Percentiles rank a stretch among this genome's conserved stretches.
phyloP scores from a whole-genome alignment of 805 yeast genomes.

The Starmerella floricola region DNA sequence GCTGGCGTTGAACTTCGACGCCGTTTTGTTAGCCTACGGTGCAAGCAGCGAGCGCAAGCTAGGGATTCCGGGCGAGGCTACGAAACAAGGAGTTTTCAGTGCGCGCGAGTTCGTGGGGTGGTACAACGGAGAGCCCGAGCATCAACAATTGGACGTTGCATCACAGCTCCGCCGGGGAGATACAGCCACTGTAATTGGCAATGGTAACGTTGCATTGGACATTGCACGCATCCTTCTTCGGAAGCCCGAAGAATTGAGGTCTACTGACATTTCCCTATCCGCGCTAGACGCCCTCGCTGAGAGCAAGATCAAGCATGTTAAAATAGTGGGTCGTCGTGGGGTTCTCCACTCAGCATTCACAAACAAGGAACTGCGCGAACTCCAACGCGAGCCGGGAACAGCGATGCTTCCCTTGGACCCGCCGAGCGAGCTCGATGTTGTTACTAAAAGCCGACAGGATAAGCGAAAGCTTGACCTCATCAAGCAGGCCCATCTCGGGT shows the following conservation, averaged over 20 bases:
- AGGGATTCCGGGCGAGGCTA: conserved; percentile 46
- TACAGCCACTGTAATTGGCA: conserved; percentile 76
- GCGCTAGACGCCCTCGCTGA: conserved; percentile 45
- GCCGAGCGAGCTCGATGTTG: conserved; percentile 1
- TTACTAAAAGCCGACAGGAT: conserved; percentile 12
- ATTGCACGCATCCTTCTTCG: conserved; percentile 68
- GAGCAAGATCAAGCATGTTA: conserved; percentile 50
- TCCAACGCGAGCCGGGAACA: conserved; percentile 33
- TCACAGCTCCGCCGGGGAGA: conserved; percentile 39
- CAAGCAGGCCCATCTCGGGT: conserved; percentile 1
- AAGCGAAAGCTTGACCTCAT: conserved; percentile 20
- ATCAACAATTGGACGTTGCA: conserved; percentile 40
- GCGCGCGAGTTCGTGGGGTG: conserved; percentile 87
- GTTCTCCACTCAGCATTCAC: conserved; percentile 77
- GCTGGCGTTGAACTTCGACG: conserved; percentile 49
- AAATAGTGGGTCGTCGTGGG: conserved; percentile 78
- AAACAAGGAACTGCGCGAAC: conserved; percentile 80
- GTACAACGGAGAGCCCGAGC: conserved; percentile 85
- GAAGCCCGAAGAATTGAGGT: conserved; percentile 42
- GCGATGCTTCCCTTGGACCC: conserved; percentile 16
- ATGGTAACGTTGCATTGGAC: conserved; percentile 93
- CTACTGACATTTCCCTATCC: conserved; percentile 58
- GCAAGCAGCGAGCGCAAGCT: conserved; percentile 43
- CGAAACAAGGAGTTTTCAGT: conserved; percentile 48
- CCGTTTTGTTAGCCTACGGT: conserved; percentile 74